phyloP scores from a whole-genome alignment of 139 green algal species.

The Micractinium sp. region DNA sequence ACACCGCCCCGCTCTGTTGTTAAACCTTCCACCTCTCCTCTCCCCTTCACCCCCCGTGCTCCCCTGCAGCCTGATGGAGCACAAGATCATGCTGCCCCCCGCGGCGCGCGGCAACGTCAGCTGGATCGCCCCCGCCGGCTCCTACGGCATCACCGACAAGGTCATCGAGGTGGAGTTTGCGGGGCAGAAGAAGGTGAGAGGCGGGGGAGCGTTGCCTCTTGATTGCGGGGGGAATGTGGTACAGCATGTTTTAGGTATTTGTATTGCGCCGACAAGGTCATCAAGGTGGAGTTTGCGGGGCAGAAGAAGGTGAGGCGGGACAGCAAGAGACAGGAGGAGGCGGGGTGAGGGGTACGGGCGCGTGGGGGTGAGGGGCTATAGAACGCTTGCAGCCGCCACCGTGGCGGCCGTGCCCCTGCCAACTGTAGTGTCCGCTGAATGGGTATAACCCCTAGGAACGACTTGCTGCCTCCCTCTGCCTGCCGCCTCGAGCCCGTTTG shows the following conservation, averaged over 20 bases:
- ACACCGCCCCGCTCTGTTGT: too few species aligned
- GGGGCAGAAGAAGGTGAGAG: conserved; percentile 83
- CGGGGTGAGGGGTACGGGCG: not conserved
- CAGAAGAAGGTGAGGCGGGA: conserved; percentile 84
- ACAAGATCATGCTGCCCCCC: conserved; percentile 93
- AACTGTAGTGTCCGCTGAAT: too few species aligned
- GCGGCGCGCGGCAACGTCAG: conserved; percentile 85
- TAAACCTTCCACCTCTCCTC: too few species aligned
- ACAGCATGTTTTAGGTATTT: too few species aligned
- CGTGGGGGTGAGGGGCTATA: too few species aligned
- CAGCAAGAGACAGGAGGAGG: too few species aligned
- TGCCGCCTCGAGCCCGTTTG: too few species aligned
- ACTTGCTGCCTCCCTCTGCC: too few species aligned
- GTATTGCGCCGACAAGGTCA: conserved; percentile 90
- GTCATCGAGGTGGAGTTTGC: conserved; percentile 99
- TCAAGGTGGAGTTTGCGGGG: conserved; percentile 98
- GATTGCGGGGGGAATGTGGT: not conserved
- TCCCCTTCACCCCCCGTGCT: too few species aligned
- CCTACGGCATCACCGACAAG: conserved; percentile 92
- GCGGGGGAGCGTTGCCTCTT: not conserved
- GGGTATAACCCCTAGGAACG: too few species aligned
- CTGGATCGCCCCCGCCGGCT: conserved; percentile 90
- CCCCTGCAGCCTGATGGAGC: conserved; percentile 79
- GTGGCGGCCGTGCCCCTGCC: too few species aligned
- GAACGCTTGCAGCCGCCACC: too few species aligned